A percentile compares a stretch with the other conserved stretches of the same genome.
Conservation (phyloP, 129 eudicot genomes). For the Pittosporum tobira region DNA sequence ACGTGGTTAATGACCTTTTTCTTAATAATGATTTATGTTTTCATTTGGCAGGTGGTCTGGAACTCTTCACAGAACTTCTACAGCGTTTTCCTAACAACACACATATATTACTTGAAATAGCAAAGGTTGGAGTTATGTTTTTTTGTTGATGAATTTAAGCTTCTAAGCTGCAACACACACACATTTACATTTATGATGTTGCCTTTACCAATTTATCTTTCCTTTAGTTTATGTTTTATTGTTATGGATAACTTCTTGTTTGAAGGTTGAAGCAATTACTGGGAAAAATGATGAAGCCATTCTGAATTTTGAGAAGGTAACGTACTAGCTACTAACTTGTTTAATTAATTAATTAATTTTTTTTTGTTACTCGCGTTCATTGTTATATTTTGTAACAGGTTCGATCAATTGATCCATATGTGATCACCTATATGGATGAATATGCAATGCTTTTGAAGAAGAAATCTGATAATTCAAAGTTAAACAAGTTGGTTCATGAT, state of each 20-base stretch:
- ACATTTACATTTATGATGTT: too few relatives aligned
- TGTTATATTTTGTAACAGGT: conserved; percentile 40
- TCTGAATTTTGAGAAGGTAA: conserved; percentile 81
- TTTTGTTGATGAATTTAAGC: background rate
- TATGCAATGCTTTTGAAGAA: conserved; percentile 94
- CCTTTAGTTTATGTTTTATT: too few relatives aligned
- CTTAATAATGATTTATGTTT: background rate
- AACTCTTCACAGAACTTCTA: conserved; percentile 74
- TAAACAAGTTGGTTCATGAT: conserved; percentile 88
- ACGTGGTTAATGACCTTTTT: background rate
- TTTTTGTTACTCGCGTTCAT: conserved; percentile 12
- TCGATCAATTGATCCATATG: conserved; percentile 82
- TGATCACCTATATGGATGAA: conserved; percentile 92
- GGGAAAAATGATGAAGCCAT: conserved; percentile 92
- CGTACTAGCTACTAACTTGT: conserved; percentile 2
- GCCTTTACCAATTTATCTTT: background rate
- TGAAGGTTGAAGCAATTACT: conserved; percentile 81
- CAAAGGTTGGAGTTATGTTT: conserved; percentile 55
- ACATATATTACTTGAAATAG: conserved; percentile 87
- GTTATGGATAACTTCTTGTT: conserved; percentile 18
- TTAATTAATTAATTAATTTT: conserved; percentile 5
- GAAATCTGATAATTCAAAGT: conserved; percentile 64
- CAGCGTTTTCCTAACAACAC: conserved; percentile 86
- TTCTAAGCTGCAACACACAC: background rate
- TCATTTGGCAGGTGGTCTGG: conserved; percentile 68